phyloP scores from a whole-genome alignment of 2,329 filamentous ascomycete genomes.

The Fusarium goolgardi region DNA sequence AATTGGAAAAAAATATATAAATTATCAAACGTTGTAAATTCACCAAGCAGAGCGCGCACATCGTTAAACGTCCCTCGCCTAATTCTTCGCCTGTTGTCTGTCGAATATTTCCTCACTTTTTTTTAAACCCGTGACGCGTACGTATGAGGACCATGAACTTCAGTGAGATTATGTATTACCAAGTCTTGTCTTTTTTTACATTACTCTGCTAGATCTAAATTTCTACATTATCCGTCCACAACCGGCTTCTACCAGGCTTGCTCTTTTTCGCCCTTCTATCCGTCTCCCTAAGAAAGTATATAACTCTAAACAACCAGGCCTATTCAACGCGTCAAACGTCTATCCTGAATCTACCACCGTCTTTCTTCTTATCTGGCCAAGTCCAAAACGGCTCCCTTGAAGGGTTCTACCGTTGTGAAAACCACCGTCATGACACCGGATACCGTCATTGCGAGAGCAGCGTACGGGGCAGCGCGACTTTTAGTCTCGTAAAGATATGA shows the following conservation, averaged over 20 bases:
- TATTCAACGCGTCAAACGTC: slow-evolving; percentile 11
- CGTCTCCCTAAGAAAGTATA: slow-evolving; percentile 20
- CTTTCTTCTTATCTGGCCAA: slow-evolving; percentile 49
- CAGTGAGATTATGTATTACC: neutral
- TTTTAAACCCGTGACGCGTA: slow-evolving; percentile 14
- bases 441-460: slow-evolving; percentile 67
- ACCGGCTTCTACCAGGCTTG: neutral
- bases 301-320: slow-evolving; percentile 37
- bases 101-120: neutral
- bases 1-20: slow-evolving; percentile 31
- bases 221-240: slow-evolving; percentile 25
- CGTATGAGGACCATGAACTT: neutral
- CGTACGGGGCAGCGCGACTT: slow-evolving; percentile 66
- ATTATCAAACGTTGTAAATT: slow-evolving; percentile 28
- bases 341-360: slow-evolving; percentile 9
- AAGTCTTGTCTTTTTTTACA: slow-evolving; percentile 12
- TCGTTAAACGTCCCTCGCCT: slow-evolving; percentile 8
- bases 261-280: slow-evolving; percentile 24
- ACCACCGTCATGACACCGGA: slow-evolving; percentile 68
- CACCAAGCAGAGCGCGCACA: slow-evolving; percentile 33
- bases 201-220: slow-evolving; percentile 20
- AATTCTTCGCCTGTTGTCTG: neutral
- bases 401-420: slow-evolving; percentile 62
- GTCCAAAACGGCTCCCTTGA: slow-evolving; percentile 53
- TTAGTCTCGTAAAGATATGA: slow-evolving; percentile 66